These are phyloP conservation scores for Lepidium aucheri DNA, from an alignment of 345 rosid species.

Conservation along the genomic window DNA sequence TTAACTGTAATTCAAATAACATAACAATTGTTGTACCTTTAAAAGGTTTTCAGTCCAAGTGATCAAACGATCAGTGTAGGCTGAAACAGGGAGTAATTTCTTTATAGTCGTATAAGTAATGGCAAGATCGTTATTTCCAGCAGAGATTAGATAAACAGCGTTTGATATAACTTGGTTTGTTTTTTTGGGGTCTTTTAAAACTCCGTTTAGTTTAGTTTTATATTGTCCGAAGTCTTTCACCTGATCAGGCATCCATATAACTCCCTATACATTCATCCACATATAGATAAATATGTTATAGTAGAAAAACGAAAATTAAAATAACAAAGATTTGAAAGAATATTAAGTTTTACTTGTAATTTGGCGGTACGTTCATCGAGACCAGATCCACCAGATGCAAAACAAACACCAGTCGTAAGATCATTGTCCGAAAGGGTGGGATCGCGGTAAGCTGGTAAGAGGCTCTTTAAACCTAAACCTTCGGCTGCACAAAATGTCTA, in stretches of 20 bases:
- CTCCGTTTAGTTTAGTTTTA: slow-evolving; percentile 18
- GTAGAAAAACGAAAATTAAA: too few relatives aligned
- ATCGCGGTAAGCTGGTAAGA: slow-evolving; percentile 3
- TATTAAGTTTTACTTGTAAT: not conserved
- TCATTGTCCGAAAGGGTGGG: not conserved
- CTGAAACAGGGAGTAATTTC: not conserved
- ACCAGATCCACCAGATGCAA: slow-evolving; percentile 17
- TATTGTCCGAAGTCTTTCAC: slow-evolving; percentile 32
- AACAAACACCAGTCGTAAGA: not conserved
- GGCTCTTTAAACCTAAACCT: not conserved
- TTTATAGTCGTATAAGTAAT: slow-evolving; percentile 14
- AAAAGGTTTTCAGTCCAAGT: not conserved
- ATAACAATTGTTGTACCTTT: not conserved
- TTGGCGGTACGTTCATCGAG: not conserved
- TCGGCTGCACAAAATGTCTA: not conserved
- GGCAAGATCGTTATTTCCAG: slow-evolving; percentile 50
- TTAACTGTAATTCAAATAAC: not conserved
- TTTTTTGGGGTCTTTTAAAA: slow-evolving; percentile 23
- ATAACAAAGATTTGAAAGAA: too few relatives aligned
- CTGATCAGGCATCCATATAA: slow-evolving; percentile 36
- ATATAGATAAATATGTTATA: too few relatives aligned
- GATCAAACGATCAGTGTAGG: slow-evolving; percentile 2
- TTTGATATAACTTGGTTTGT: slow-evolving; percentile 25
- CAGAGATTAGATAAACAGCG: slow-evolving; percentile 25
- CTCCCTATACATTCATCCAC: slow-evolving; percentile 24